Conservation (phyloP, 2,329 filamentous ascomycete genomes). For the Aureobasidium uvarum region DNA sequence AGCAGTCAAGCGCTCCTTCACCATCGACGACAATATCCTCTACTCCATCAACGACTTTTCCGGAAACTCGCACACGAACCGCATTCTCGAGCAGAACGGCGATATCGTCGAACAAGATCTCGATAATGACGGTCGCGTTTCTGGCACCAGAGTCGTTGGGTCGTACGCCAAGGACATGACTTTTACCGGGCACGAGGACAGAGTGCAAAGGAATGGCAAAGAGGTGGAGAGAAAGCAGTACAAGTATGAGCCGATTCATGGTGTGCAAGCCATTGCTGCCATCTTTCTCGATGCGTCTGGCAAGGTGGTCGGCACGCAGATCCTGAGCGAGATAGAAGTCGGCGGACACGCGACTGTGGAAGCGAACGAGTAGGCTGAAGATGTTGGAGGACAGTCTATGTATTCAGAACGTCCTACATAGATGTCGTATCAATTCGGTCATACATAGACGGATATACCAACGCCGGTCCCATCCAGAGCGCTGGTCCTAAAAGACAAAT, state of each 20-base stretch:
- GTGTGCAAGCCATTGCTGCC: constrained; percentile 31
- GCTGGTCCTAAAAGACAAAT: not conserved
- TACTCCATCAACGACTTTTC: constrained; percentile 61
- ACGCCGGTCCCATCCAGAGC: not conserved
- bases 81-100: constrained; percentile 57
- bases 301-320: constrained; percentile 27
- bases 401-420: not conserved
- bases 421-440: not conserved
- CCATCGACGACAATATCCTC: constrained; percentile 58
- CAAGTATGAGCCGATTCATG: constrained; percentile 33
- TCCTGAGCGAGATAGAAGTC: constrained; percentile 27
- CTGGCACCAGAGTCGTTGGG: constrained; percentile 55
- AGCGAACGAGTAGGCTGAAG: not conserved
- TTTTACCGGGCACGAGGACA: constrained; percentile 40
- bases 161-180: constrained; percentile 61
- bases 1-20: constrained; percentile 47
- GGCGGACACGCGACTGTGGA: constrained; percentile 24
- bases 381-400: not conserved
- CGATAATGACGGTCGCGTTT: constrained; percentile 45
- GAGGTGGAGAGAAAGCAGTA: constrained; percentile 32
- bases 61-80: constrained; percentile 52
- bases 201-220: constrained; percentile 29
- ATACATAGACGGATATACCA: not conserved
- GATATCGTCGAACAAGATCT: constrained; percentile 62
- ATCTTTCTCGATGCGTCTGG: constrained; percentile 30